Evolutionary conservation across 495 filamentous ascomycete genomes (phyloP).

Genomic region (Aspergillus campestris): DNA sequence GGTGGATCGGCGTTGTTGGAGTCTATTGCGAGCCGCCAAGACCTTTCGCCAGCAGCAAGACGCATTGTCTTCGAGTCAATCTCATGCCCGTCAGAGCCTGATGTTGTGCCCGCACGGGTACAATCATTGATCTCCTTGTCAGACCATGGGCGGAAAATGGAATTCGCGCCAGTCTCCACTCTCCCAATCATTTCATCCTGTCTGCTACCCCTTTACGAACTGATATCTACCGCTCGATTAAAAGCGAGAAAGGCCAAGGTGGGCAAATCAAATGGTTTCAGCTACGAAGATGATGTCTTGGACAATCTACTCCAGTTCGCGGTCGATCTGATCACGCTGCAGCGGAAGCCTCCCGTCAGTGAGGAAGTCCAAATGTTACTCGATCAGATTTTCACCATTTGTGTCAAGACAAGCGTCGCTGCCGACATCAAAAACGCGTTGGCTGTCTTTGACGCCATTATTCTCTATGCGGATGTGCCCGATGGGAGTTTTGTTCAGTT

Average conservation of each 20-base stretch:
- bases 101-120: slow-evolving; percentile 32
- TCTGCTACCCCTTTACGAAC: slow-evolving; percentile 33
- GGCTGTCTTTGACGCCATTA: slow-evolving; percentile 67
- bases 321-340: slow-evolving; percentile 76
- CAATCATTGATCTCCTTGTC: slow-evolving; percentile 36
- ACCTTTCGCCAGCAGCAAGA: slow-evolving; percentile 29
- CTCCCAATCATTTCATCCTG: slow-evolving; percentile 35
- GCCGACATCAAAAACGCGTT: slow-evolving; percentile 70
- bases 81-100: slow-evolving; percentile 24
- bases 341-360: slow-evolving; percentile 64
- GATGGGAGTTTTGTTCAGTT: slow-evolving; percentile 55
- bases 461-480: slow-evolving; percentile 71
- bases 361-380: slow-evolving; percentile 60
- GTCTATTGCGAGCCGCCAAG: slow-evolving; percentile 33
- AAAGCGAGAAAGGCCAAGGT: slow-evolving; percentile 47
- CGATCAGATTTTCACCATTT: slow-evolving; percentile 59
- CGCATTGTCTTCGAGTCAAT: slow-evolving; percentile 32
- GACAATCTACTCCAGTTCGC: slow-evolving; percentile 63
- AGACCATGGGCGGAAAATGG: slow-evolving; percentile 39
- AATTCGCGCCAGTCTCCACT: slow-evolving; percentile 33
- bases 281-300: slow-evolving; percentile 57
- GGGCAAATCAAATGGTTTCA: slow-evolving; percentile 32
- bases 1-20: slow-evolving; percentile 30
- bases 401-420: slow-evolving; percentile 62
- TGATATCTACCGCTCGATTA: slow-evolving; percentile 26